Evolutionary conservation across 331 rosid genomes (phyloP).

Genomic region (Spiraea crenata): DNA sequence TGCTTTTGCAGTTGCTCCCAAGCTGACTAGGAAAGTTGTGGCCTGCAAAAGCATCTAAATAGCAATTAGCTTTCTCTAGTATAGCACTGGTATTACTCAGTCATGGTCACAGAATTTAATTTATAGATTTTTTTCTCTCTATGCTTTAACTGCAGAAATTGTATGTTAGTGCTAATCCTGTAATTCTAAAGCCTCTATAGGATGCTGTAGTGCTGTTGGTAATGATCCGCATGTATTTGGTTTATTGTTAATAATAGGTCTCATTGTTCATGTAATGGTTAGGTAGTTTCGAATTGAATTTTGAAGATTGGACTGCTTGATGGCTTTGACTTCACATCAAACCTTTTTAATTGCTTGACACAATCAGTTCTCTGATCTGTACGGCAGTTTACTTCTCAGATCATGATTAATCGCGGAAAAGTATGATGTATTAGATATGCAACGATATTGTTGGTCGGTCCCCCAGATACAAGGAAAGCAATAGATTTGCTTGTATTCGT

Average conservation of each 20-base stretch:
- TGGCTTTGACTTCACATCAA: not conserved
- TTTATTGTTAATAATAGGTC: conserved; percentile 14
- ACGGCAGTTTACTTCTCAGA: not conserved
- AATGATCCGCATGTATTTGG: conserved; percentile 9
- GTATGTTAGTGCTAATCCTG: conserved; percentile 35
- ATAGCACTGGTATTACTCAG: conserved; percentile 30
- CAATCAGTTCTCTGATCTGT: not conserved
- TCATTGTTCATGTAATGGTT: conserved; percentile 5
- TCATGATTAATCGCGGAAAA: no score
- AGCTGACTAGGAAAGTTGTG: conserved; percentile 21
- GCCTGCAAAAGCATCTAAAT: conserved; percentile 31
- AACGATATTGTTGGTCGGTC: no score
- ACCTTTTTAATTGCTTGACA: not conserved
- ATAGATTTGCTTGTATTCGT: no score
- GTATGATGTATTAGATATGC: no score
- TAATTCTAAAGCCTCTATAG: conserved; percentile 22
- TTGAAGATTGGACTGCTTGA: not conserved
- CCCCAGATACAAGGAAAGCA: no score
- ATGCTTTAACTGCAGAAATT: conserved; percentile 16
- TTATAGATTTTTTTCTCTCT: conserved; percentile 17
- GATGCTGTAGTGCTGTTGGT: conserved; percentile 35
- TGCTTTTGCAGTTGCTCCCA: conserved; percentile 2
- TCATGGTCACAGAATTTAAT: conserved; percentile 32
- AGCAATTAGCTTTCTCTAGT: conserved; percentile 31
- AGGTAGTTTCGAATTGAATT: conserved; percentile 5